These are phyloP conservation scores for Suillus plorans DNA, from an alignment of 768 basidiomycete genomes.

Conservation along the genomic window DNA sequence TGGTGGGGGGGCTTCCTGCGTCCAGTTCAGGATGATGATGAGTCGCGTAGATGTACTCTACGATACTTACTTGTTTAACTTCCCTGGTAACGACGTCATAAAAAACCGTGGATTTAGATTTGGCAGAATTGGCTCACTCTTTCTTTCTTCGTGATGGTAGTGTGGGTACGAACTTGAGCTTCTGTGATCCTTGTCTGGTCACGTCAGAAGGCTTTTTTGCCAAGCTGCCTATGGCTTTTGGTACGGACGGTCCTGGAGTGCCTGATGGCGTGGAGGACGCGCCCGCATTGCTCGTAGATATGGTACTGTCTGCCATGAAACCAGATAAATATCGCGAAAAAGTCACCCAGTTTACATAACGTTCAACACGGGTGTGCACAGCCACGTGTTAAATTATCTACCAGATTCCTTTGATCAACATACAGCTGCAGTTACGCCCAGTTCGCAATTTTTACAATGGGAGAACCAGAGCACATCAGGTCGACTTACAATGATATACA, in stretches of 20 bases:
- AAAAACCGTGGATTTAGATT: constrained; percentile 11
- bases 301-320: constrained; percentile 7
- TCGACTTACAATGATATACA: constrained; percentile 93
- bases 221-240: constrained; percentile 75
- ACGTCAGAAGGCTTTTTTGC: constrained; percentile 71
- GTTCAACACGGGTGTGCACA: not conserved
- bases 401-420: not conserved
- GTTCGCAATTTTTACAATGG: constrained; percentile 22
- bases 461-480: constrained; percentile 56
- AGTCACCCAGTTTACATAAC: not conserved
- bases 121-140: constrained; percentile 43
- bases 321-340: constrained; percentile 13
- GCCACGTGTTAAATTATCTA: not conserved
- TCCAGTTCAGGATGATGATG: constrained; percentile 9
- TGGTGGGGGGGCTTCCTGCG: constrained; percentile 48
- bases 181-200: constrained; percentile 72
- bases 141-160: constrained; percentile 76
- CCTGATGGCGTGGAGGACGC: constrained; percentile 10
- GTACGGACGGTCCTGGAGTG: constrained; percentile 21
- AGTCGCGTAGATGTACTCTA: not conserved
- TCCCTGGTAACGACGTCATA: constrained; percentile 43
- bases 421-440: not conserved
- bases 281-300: not conserved
- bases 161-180: constrained; percentile 79
- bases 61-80: constrained; percentile 56